Evolutionary conservation across 768 basidiomycete genomes (phyloP).

Genomic region (Asterophora lycoperdoides): DNA sequence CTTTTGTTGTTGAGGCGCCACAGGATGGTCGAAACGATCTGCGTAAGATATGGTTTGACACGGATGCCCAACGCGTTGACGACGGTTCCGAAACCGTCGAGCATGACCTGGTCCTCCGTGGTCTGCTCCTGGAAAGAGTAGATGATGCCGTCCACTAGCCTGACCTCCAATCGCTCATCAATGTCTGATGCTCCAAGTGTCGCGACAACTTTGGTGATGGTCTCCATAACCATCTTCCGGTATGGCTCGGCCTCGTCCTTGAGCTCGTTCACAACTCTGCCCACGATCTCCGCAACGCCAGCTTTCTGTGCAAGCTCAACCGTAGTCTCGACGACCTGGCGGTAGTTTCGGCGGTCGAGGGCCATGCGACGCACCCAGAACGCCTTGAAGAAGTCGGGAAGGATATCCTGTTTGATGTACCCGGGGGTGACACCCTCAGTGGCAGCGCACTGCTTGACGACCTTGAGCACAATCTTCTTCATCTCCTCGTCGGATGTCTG

Average conservation of each 20-base stretch:
- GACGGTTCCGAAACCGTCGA: constrained; percentile 97
- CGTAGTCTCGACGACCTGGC: constrained; percentile 97
- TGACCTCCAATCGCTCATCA: constrained; percentile 91
- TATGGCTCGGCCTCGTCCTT: constrained; percentile 91
- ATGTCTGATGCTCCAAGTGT: constrained; percentile 96
- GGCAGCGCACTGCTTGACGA: constrained; percentile 97
- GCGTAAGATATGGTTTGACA: constrained; percentile 97
- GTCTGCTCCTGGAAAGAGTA: constrained; percentile 99
- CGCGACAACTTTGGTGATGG: constrained; percentile 93
- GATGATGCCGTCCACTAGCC: constrained; percentile 96
- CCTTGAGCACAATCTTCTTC: constrained; percentile 99
- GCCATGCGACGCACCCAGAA: constrained; percentile 99
- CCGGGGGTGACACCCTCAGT: constrained; percentile 96
- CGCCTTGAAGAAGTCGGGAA: constrained; percentile 98
- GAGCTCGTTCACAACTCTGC: constrained; percentile 80
- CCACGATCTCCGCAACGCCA: constrained; percentile 95
- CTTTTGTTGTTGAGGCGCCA: constrained; percentile 99
- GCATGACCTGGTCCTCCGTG: constrained; percentile 97
- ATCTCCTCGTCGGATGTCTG: constrained; percentile 99
- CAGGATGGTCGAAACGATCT: constrained; percentile 97
- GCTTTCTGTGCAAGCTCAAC: constrained; percentile 97
- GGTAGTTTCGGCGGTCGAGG: constrained; percentile 91
- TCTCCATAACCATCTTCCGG: constrained; percentile 99
- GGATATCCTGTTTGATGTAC: constrained; percentile 96
- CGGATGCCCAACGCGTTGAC: constrained; percentile 95